Conservation (phyloP, 306 rosid genomes). For the Glycine latifolia region DNA sequence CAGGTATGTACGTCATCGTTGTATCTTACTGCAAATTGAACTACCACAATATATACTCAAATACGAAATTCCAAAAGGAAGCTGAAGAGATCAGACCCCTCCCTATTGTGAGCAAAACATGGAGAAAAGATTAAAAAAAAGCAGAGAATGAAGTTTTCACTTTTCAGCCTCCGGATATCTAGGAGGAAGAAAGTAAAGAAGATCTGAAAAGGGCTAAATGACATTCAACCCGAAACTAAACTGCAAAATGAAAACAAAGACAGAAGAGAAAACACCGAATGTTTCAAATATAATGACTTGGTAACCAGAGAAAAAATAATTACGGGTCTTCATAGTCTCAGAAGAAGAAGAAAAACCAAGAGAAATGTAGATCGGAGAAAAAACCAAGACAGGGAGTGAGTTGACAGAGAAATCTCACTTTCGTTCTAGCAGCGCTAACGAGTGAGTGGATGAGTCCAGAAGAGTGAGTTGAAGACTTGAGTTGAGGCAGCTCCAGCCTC, state of each 20-base stretch:
- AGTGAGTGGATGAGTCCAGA: not conserved
- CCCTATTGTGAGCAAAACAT: not conserved
- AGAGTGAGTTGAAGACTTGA: not conserved
- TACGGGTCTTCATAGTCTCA: not conserved
- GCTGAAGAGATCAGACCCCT: not conserved
- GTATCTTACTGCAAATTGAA: too few species aligned
- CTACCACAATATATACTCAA: not conserved
- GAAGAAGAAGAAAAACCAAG: not conserved
- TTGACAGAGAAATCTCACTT: slow-evolving; percentile 26
- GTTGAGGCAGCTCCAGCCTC: not conserved
- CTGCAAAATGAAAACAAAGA: not conserved
- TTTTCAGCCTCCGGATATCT: not conserved
- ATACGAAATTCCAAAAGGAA: not conserved
- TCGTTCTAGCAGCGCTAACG: slow-evolving; percentile 12
- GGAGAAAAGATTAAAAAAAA: not conserved
- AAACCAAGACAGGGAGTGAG: not conserved
- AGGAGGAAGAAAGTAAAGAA: slow-evolving; percentile 6
- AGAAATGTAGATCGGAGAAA: slow-evolving; percentile 12
- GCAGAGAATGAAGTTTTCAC: not conserved
- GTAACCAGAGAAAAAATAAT: not conserved
- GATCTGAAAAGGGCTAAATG: slow-evolving; percentile 30
- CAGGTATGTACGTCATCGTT: too few species aligned
- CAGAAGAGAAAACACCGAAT: not conserved
- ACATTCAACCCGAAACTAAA: not conserved
- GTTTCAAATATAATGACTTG: not conserved